These are phyloP conservation scores for Adansonia madagascariensis DNA, from an alignment of 441 rosid species.

Conservation along the genomic window DNA sequence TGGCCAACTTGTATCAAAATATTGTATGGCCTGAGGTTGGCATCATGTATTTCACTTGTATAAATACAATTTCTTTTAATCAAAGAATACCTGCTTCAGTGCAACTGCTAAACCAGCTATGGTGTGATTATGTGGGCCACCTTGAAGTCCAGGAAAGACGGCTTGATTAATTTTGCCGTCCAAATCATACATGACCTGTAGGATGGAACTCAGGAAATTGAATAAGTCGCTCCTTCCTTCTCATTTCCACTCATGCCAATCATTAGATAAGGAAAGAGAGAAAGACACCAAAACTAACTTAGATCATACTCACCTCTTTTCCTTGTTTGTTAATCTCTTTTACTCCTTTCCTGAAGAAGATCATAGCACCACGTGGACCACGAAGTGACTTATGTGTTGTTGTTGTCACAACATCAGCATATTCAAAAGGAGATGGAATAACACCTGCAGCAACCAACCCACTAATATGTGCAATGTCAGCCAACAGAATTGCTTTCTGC, in stretches of 20 bases:
- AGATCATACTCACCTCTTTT: conserved; percentile 65
- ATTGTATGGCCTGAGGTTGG: background rate
- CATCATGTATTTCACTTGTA: background rate
- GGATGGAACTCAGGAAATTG: conserved; percentile 29
- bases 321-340: conserved; percentile 90
- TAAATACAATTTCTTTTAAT: background rate
- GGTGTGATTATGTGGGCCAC: conserved; percentile 98
- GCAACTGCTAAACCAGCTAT: conserved; percentile 93
- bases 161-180: conserved; percentile 95
- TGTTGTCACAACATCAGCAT: conserved; percentile 96
- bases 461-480: conserved; percentile 98
- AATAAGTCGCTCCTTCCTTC: background rate
- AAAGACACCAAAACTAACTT: background rate
- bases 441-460: conserved; percentile 97
- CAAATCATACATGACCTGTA: conserved; percentile 81
- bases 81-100: conserved; percentile 70
- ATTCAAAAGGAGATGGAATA: conserved; percentile 96
- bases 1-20: conserved; percentile 7
- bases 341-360: conserved; percentile 91
- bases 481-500: conserved; percentile 83
- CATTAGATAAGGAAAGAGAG: background rate
- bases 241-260: conserved; percentile 5
- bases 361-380: conserved; percentile 99
- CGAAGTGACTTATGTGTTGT: conserved; percentile 98
- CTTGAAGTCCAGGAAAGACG: conserved; percentile 98